Conservation (phyloP, 78 protist genomes). For the Pigoraptor vietnamica region DNA sequence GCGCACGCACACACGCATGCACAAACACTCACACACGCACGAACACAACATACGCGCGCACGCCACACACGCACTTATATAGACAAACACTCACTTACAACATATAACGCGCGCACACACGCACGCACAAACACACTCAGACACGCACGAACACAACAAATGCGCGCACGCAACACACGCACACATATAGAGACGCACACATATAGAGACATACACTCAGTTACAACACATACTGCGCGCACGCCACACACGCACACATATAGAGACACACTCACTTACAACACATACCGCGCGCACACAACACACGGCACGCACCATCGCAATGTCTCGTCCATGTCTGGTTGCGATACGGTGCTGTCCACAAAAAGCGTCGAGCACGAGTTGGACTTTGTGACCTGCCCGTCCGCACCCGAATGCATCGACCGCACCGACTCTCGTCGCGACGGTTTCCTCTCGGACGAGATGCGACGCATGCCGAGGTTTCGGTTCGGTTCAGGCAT, state of each 20-base stretch:
- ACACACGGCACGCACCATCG: not conserved
- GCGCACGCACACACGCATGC: not conserved
- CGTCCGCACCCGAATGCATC: not conserved
- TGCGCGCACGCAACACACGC: not conserved
- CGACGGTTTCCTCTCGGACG: not conserved
- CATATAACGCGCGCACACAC: not conserved
- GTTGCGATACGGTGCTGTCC: not conserved
- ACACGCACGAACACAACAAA: not conserved
- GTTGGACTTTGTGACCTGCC: not conserved
- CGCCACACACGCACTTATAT: not conserved
- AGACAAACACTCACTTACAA: not conserved
- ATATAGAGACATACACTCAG: not conserved
- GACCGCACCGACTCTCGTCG: not conserved
- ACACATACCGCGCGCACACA: not conserved
- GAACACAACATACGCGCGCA: not conserved
- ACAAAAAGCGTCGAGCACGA: conserved; percentile 21
- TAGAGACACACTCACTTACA: not conserved
- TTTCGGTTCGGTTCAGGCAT: not conserved
- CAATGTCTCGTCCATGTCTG: conserved; percentile 8
- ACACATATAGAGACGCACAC: not conserved
- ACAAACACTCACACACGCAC: not conserved
- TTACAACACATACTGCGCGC: too few species aligned
- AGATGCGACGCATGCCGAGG: not conserved
- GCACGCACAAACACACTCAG: not conserved
- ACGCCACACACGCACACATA: not conserved